Percentiles rank a stretch among this genome's conserved stretches.
These are phyloP conservation scores for Diversispora eburnea DNA, from an alignment of 192 early-diverging fungal genomes.

Conservation along the genomic window DNA sequence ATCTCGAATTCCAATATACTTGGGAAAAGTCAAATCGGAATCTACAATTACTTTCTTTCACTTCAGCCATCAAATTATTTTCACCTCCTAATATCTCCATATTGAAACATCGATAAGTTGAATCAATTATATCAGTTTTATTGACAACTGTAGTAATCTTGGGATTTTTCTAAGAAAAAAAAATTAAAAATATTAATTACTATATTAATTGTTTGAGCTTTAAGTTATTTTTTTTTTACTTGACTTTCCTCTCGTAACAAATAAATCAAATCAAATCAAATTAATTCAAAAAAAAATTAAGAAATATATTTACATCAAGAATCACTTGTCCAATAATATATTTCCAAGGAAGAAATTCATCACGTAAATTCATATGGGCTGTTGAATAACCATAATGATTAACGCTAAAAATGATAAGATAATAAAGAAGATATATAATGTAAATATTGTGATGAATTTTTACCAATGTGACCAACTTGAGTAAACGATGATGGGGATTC, in stretches of 20 bases:
- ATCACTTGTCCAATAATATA: conserved; percentile 90
- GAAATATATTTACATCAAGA: conserved; percentile 65
- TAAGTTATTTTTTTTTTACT: not conserved
- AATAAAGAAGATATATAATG: not conserved
- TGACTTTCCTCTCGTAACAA: too few relatives aligned
- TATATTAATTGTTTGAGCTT: not conserved
- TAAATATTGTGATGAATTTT: not conserved
- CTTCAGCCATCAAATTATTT: conserved; percentile 79
- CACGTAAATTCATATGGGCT: conserved; percentile 96
- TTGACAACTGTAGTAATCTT: conserved; percentile 91
- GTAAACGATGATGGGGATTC: conserved; percentile 87
- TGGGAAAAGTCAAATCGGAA: conserved; percentile 94
- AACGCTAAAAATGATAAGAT: not conserved
- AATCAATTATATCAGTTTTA: conserved; percentile 93
- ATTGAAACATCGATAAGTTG: conserved; percentile 91
- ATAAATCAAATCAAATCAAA: too few relatives aligned
- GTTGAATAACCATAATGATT: not conserved
- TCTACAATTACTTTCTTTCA: conserved; percentile 86
- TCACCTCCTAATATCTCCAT: conserved; percentile 95
- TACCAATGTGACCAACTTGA: conserved; percentile 88
- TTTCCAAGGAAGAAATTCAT: conserved; percentile 87
- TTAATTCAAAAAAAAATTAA: not conserved
- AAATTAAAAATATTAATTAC: too few relatives aligned
- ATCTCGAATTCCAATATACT: conserved; percentile 99
- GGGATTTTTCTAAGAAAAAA: conserved; percentile 81